Evolutionary conservation across 176 grass and related monocot species (phyloP).

Genomic region (Rhynchospora tenuis): DNA sequence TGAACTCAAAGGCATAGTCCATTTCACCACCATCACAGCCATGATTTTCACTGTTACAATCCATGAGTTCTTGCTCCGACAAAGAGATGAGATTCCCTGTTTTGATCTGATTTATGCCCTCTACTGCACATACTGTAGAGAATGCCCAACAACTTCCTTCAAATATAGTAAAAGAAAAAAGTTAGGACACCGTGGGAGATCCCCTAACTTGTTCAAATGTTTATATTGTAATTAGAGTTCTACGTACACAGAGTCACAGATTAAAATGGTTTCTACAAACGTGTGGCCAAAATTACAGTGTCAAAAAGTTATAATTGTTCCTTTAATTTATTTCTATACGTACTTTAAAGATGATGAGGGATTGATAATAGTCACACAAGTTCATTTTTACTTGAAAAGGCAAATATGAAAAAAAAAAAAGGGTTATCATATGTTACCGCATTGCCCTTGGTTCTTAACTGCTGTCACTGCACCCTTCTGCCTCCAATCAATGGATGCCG

Average conservation of each 20-base stretch:
- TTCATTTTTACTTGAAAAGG: not conserved
- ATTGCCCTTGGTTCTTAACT: constrained; percentile 83
- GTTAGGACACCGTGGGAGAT: not conserved
- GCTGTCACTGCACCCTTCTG: constrained; percentile 50
- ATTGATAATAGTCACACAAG: not conserved
- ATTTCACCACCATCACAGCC: constrained; percentile 52
- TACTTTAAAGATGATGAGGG: not conserved
- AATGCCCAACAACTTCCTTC: constrained; percentile 67
- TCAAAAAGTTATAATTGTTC: not conserved
- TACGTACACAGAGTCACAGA: no score
- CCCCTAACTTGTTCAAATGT: not conserved
- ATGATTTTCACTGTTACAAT: constrained; percentile 42
- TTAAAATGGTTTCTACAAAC: not conserved
- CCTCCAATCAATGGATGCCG: constrained; percentile 54
- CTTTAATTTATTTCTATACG: not conserved
- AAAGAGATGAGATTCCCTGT: constrained; percentile 45
- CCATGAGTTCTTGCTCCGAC: constrained; percentile 71
- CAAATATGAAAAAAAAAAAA: not conserved
- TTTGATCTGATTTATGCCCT: constrained; percentile 45
- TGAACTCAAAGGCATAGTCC: constrained; percentile 45
- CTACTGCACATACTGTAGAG: constrained; percentile 45
- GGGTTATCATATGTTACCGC: constrained; percentile 31
- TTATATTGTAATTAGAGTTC: not conserved
- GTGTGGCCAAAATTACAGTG: not conserved
- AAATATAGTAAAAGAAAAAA: not conserved